These are phyloP conservation scores for Xylaria nigripes DNA, from an alignment of 495 filamentous ascomycete species.

Conservation along the genomic window DNA sequence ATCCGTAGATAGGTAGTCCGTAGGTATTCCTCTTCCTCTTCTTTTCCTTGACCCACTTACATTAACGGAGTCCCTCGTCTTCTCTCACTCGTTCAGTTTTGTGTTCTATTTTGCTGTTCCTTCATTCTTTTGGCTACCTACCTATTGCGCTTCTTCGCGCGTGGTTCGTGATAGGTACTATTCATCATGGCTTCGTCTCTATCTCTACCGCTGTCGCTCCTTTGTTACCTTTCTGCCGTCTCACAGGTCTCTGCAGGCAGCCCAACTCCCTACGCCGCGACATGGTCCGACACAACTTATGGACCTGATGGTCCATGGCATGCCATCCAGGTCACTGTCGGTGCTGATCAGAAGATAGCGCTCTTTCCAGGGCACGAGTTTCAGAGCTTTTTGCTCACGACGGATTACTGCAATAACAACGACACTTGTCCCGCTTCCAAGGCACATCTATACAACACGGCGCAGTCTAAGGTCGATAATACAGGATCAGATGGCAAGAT, in stretches of 20 bases:
- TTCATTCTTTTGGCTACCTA: background rate
- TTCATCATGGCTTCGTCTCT: constrained; percentile 18
- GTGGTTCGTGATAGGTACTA: background rate
- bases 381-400: constrained; percentile 21
- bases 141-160: constrained; percentile 8
- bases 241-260: constrained; percentile 10
- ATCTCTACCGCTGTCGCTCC: constrained; percentile 18
- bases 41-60: background rate
- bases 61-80: background rate
- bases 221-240: constrained; percentile 20
- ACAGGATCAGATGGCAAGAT: constrained; percentile 19
- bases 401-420: constrained; percentile 24
- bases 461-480: constrained; percentile 17
- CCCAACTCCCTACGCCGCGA: constrained; percentile 13
- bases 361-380: constrained; percentile 28
- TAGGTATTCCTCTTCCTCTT: too few relatives aligned
- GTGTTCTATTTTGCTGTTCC: background rate
- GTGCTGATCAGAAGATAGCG: constrained; percentile 24
- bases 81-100: background rate
- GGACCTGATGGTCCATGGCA: constrained; percentile 35
- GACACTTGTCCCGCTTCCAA: constrained; percentile 19
- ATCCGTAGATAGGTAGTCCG: too few relatives aligned
- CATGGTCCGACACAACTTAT: constrained; percentile 22
- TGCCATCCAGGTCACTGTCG: constrained; percentile 26
- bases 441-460: constrained; percentile 23